Percentiles rank a stretch among this genome's conserved stretches.
Conservation (phyloP, 345 rosid species). For the Moricandia arvensis region DNA sequence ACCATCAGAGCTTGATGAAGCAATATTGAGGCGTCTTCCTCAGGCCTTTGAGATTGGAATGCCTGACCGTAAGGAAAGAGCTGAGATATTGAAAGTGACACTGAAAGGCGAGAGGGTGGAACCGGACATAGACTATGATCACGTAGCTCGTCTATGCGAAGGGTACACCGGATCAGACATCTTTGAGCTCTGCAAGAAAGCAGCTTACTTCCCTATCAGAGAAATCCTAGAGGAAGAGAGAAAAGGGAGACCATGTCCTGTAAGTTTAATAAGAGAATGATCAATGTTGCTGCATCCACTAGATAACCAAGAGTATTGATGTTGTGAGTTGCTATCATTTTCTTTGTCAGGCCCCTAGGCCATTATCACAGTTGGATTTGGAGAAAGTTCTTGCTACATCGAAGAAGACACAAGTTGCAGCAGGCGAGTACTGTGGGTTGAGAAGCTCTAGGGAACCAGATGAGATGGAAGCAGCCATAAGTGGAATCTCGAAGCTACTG, state of each 20-base stretch:
- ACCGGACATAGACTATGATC: constrained; percentile 59
- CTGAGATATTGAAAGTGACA: constrained; percentile 77
- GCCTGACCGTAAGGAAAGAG: constrained; percentile 73
- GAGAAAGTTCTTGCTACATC: constrained; percentile 68
- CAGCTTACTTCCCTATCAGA: constrained; percentile 87
- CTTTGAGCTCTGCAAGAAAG: constrained; percentile 95
- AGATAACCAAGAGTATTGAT: constrained; percentile 1
- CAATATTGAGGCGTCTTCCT: constrained; percentile 89
- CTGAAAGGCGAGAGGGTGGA: constrained; percentile 79
- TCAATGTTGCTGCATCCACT: neutral
- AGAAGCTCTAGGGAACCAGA: constrained; percentile 51
- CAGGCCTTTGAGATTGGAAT: constrained; percentile 97
- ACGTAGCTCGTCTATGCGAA: constrained; percentile 66
- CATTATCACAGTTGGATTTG: constrained; percentile 65
- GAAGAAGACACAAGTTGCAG: constrained; percentile 71
- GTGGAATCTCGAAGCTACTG: constrained; percentile 77
- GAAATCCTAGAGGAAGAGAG: constrained; percentile 80
- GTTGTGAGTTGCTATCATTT: constrained; percentile 1
- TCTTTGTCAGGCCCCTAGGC: constrained; percentile 62
- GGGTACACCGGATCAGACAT: constrained; percentile 95
- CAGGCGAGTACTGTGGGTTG: constrained; percentile 62
- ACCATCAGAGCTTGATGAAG: constrained; percentile 98
- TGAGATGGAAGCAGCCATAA: constrained; percentile 81
- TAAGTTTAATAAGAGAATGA: constrained; percentile 40
- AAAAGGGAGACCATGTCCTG: constrained; percentile 61